These are phyloP conservation scores for Penicillium fuscoglaucum DNA, from an alignment of 2,329 filamentous ascomycete genomes.

Conservation along the genomic window DNA sequence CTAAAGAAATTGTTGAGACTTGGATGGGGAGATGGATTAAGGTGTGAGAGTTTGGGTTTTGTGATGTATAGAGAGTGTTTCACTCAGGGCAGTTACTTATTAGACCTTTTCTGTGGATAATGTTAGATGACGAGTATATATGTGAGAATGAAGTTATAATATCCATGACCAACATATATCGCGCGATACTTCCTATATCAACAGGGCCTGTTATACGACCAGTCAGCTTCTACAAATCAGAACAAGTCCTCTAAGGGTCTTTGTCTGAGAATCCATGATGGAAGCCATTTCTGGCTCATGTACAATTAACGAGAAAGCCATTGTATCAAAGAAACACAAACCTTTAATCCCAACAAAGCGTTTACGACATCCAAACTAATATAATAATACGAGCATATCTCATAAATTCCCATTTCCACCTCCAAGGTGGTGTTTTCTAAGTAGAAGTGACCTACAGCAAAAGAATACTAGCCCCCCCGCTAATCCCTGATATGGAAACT, in stretches of 20 bases:
- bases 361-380: neutral
- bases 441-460: neutral
- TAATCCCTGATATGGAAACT: no score
- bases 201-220: no score
- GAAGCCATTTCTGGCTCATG: neutral
- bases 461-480: no score
- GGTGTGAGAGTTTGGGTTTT: constrained; percentile 5
- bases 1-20: constrained; percentile 61
- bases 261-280: neutral
- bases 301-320: neutral
- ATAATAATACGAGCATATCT: neutral
- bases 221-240: neutral
- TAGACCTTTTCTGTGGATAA: neutral
- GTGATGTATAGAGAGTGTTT: neutral
- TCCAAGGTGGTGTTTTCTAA: neutral
- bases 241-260: neutral
- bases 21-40: constrained; percentile 70
- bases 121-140: neutral
- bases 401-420: neutral
- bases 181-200: neutral
- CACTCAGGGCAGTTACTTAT: neutral
- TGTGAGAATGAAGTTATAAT: neutral
- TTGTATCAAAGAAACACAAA: neutral
- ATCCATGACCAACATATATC: neutral
- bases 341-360: neutral